Evolutionary conservation across 352 stramenopile genomes (phyloP), one percentile per base, ranked within the genome.

Genomic region (Lagenidium sp.): DNA sequence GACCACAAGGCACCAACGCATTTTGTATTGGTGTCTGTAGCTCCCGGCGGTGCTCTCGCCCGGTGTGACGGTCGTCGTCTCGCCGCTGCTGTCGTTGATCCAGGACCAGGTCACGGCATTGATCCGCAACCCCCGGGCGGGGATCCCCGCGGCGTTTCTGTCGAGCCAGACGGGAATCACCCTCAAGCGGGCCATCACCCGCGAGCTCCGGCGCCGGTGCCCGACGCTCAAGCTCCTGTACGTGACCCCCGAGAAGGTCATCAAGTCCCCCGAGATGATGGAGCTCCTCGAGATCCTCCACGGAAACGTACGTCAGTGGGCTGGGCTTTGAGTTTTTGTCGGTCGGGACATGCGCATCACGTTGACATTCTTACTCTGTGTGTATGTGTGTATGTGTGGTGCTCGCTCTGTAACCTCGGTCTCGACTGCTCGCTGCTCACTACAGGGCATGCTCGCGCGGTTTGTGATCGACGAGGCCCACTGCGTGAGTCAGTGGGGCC

Each of bases 401-500:
- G 8, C 8, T 32, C 15, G 28, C 28, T 32, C n/a, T n/a, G n/a
- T n/a, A n/a, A n/a, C n/a, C n/a, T n/a, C n/a, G n/a, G n/a, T n/a
- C n/a, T n/a, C n/a, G n/a, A n/a, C n/a, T n/a, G n/a, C n/a, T n/a
- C n/a, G n/a, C n/a, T n/a, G n/a, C n/a, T n/a, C n/a, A n/a, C n/a
- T n/a, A n/a, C 57, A 85, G 54, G 57, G 62, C 47, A 85, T 85
- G 50, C 77, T 98, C 5, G 85, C 82, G 29, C 66, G 94, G 22
- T 97, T 98, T 50, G 94, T 98, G 24, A 90, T 98, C 55, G 95
- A 98, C 52, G 83, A 97, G 58, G 84, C 80, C 7, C 84, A 96
- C 48, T 96, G 85, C 48, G 74, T 88, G 18, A 94, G 77, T 42
- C 69, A 93, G 50, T 95, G 85, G 85, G 83, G 84, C 29, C 85